Evolutionary conservation across 192 early-diverging fungal genomes (phyloP), one percentile per base, ranked within the genome.

Genomic region (Coemansia sp.): DNA sequence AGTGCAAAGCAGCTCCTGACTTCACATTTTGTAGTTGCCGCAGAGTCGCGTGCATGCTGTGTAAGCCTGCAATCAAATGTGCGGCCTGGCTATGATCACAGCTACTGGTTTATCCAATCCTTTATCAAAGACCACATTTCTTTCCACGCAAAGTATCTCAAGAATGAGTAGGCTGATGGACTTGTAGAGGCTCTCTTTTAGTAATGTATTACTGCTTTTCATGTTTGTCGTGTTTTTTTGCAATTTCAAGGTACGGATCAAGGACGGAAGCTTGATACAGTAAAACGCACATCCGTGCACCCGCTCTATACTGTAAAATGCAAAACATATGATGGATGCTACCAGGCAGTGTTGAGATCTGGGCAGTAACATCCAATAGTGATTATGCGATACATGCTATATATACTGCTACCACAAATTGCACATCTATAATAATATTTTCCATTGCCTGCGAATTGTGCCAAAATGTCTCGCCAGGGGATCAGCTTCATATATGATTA

Each of bases 1-100:
- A n/a, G n/a, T n/a, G n/a, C n/a, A n/a, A n/a, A n/a, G n/a, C n/a
- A n/a, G 65, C 77, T 95, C n/a, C 78, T 83, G 41, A 81, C 87
- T 5, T 81, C 84, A 19, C 74, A 74, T 36, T 80, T 95, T 59
- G 70, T 83, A 17, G 50, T 83, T 20, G 76, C 81, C 7, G 65
- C 75, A 8, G 65, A 85, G 45, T 65, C 67, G 15, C 67, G 61
- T 31, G 83, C 62, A 15, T 55, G 74, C 33, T 61, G 65, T 6
- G 63, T 84, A 13, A 61, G 75, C 55, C 85, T 92, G n/a, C 74
- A 75, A 13, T 81, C 86, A 42, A 82, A 86, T 23, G 81, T 85
- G 75, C 90, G 88, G 52, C 87, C 89, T 28, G 92, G 90, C 20
- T 96, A 92, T 57, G 92, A 94, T 62, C 94, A 96, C 65, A 85